phyloP scores from a whole-genome alignment of 345 rosid species.

The Populus pruinosa region DNA sequence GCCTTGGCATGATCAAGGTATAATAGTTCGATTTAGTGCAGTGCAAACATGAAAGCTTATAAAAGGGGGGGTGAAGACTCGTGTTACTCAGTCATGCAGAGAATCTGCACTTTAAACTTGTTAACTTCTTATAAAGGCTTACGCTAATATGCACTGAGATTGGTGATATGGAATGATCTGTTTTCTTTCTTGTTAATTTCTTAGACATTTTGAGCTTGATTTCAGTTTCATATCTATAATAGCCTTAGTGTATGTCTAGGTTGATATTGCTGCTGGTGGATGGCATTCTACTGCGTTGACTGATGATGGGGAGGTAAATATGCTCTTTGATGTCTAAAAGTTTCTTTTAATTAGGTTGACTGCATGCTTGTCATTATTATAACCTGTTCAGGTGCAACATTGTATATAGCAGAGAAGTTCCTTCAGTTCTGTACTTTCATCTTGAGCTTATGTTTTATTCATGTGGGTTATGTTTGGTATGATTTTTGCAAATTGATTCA shows the following conservation, averaged over 20 bases:
- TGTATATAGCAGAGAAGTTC: conserved; percentile 1
- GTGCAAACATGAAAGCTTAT: not conserved
- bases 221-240: not conserved
- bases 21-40: not conserved
- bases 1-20: not conserved
- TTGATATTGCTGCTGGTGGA: conserved; percentile 99
- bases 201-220: conserved; percentile 8
- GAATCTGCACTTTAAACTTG: not conserved
- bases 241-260: conserved; percentile 38
- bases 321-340: conserved; percentile 2
- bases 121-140: not conserved
- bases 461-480: not conserved
- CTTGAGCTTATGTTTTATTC: not conserved
- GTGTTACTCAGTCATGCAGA: not conserved
- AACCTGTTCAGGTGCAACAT: not conserved
- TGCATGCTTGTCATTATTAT: not conserved
- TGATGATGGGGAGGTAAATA: conserved; percentile 68
- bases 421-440: not conserved
- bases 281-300: conserved; percentile 99
- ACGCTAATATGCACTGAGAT: not conserved
- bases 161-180: not conserved
- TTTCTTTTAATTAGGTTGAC: not conserved
- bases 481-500: too few relatives aligned
- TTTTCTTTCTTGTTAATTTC: not conserved
- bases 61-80: not conserved